phyloP scores from a whole-genome alignment of 495 filamentous ascomycete species.

The Terfezia boudieri region DNA sequence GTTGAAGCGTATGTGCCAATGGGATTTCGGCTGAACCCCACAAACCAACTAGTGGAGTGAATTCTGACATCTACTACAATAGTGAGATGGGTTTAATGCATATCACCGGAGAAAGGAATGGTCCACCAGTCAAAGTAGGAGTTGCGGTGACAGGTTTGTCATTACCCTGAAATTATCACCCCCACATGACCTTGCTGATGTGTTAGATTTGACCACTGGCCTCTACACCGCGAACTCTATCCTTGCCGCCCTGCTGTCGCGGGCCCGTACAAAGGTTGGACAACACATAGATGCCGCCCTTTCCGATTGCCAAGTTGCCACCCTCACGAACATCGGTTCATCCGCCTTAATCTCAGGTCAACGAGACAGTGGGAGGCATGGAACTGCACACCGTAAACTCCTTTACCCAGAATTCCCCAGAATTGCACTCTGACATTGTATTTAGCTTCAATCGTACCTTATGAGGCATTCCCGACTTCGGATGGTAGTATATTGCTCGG shows the following conservation, averaged over 20 bases:
- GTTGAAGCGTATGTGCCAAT: constrained; percentile 44
- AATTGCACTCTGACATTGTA: constrained; percentile 4
- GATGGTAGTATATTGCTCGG: constrained; percentile 86
- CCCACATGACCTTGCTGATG: not conserved
- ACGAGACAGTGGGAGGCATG: constrained; percentile 74
- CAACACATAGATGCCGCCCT: constrained; percentile 84
- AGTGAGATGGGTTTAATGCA: constrained; percentile 94
- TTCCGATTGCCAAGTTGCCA: constrained; percentile 87
- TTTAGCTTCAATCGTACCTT: constrained; percentile 82
- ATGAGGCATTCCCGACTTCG: constrained; percentile 72
- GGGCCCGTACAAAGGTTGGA: constrained; percentile 45
- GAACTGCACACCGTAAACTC: constrained; percentile 78
- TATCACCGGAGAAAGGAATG: constrained; percentile 71
- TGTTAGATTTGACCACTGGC: constrained; percentile 63
- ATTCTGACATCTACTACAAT: not conserved
- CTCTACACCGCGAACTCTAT: constrained; percentile 94
- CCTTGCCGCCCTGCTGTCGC: constrained; percentile 71
- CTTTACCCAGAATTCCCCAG: not conserved
- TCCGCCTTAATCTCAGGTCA: constrained; percentile 76
- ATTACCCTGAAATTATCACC: not conserved
- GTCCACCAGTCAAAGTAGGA: constrained; percentile 88
- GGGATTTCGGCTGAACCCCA: constrained; percentile 5
- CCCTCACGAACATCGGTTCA: constrained; percentile 77
- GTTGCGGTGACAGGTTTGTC: constrained; percentile 53
- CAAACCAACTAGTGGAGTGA: not conserved